These are phyloP conservation scores for Blastocystis sp. DNA, from an alignment of 352 stramenopile genomes.

Conservation along the genomic window DNA sequence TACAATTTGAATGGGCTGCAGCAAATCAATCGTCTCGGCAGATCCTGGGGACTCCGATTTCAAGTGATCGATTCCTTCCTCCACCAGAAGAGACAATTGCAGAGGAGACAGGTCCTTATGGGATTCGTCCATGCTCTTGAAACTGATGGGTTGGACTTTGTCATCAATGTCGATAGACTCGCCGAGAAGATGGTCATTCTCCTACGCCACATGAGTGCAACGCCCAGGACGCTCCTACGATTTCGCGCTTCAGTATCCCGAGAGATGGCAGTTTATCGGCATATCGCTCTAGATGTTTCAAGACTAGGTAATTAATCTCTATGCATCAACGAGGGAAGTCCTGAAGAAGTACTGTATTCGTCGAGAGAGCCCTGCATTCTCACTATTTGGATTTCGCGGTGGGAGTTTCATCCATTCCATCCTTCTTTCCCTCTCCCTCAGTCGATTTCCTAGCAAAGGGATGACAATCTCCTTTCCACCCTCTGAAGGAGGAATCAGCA, in stretches of 20 bases:
- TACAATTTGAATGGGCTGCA: conserved; percentile 29
- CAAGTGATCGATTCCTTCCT: conserved; percentile 61
- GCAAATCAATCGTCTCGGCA: conserved; percentile 15
- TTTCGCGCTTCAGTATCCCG: conserved; percentile 40
- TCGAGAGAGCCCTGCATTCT: conserved; percentile 5
- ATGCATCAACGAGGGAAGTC: not conserved
- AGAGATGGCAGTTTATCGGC: conserved; percentile 55
- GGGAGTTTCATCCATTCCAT: conserved; percentile 17
- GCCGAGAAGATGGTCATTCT: conserved; percentile 60
- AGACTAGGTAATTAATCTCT: conserved; percentile 68
- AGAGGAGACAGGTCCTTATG: conserved; percentile 59
- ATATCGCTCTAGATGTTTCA: conserved; percentile 66
- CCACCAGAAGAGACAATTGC: conserved; percentile 38
- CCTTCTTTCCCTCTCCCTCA: not conserved
- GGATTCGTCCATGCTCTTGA: not conserved
- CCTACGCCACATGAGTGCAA: not conserved
- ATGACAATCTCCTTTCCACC: not conserved
- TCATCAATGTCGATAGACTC: conserved; percentile 54
- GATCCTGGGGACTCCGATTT: not conserved
- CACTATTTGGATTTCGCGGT: not conserved
- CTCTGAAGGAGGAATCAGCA: too few relatives aligned
- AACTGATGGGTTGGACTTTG: not conserved
- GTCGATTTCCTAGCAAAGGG: not conserved
- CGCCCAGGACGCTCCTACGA: conserved; percentile 1
- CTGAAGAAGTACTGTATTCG: conserved; percentile 21